A percentile compares a stretch with the other conserved stretches of the same genome.
phyloP scores from a whole-genome alignment of 352 stramenopile genomes.

The Phytopythium sindhum region DNA sequence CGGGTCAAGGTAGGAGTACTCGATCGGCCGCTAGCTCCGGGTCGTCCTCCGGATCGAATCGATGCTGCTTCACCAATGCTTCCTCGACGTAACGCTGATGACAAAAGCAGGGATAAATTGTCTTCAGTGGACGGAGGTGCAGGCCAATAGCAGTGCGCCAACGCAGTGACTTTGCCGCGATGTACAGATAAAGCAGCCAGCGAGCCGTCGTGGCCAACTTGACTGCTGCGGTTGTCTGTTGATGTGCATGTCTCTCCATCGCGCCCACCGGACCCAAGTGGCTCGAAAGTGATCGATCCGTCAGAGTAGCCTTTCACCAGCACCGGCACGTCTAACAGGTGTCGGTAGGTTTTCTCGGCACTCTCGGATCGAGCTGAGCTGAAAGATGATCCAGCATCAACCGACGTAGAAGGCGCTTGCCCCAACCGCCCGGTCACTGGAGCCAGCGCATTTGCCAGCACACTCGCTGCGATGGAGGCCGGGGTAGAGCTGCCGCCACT shows the following conservation, averaged over 20 bases:
- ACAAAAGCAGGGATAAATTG: not conserved
- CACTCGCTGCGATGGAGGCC: constrained; percentile 16
- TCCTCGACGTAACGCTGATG: not conserved
- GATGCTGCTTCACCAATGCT: not conserved
- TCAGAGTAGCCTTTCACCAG: constrained; percentile 46
- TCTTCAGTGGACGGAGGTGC: not conserved
- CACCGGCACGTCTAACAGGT: constrained; percentile 62
- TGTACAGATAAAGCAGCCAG: constrained; percentile 10
- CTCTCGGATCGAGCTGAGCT: not conserved
- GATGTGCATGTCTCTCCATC: not conserved
- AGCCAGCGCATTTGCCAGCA: constrained; percentile 26
- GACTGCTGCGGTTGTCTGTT: not conserved
- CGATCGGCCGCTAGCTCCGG: constrained; percentile 1
- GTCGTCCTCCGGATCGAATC: not conserved
- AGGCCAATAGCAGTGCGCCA: constrained; percentile 47
- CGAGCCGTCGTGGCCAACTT: constrained; percentile 8
- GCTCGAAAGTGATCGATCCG: constrained; percentile 36
- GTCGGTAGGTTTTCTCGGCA: not conserved
- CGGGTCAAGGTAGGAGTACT: constrained; percentile 9
- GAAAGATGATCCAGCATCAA: not conserved
- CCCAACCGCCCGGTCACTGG: constrained; percentile 15
- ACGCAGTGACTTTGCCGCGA: constrained; percentile 34
- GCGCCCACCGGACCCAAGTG: constrained; percentile 18
- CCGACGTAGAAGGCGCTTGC: not conserved
- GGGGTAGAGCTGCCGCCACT: constrained; percentile 6